Evolutionary conservation across 352 stramenopile genomes (phyloP).

Genomic region (Pythium periplocum): DNA sequence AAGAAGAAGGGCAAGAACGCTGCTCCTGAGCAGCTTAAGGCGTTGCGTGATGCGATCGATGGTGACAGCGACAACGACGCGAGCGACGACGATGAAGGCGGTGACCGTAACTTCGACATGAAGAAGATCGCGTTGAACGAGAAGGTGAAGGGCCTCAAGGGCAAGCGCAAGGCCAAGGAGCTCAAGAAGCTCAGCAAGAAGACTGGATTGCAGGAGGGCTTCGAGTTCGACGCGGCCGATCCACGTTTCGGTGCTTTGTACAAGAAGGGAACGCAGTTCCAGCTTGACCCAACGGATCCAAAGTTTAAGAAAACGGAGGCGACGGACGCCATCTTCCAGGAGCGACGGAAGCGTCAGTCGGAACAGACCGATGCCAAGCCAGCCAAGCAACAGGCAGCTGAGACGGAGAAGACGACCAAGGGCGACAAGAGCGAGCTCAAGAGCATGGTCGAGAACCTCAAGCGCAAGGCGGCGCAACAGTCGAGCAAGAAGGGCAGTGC

Average conservation of each 20-base stretch:
- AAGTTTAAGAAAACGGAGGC: slow-evolving; percentile 84
- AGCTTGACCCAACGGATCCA: slow-evolving; percentile 77
- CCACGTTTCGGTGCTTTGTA: slow-evolving; percentile 75
- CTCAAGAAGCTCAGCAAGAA: slow-evolving; percentile 65
- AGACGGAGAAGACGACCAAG: slow-evolving; percentile 13
- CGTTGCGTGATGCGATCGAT: slow-evolving; percentile 56
- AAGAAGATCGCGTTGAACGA: slow-evolving; percentile 72
- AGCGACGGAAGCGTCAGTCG: slow-evolving; percentile 56
- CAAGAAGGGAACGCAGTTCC: slow-evolving; percentile 69
- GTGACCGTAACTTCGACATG: slow-evolving; percentile 83
- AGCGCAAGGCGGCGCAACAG: slow-evolving; percentile 50
- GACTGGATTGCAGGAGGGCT: slow-evolving; percentile 63
- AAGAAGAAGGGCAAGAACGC: slow-evolving; percentile 49
- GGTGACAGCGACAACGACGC: slow-evolving; percentile 23
- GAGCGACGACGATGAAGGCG: slow-evolving; percentile 26
- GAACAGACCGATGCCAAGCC: slow-evolving; percentile 20
- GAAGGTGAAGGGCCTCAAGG: slow-evolving; percentile 71
- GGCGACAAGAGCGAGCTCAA: slow-evolving; percentile 43
- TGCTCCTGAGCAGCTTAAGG: slow-evolving; percentile 33
- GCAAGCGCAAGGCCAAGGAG: slow-evolving; percentile 75
- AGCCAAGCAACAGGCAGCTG: slow-evolving; percentile 6
- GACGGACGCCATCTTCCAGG: slow-evolving; percentile 73
- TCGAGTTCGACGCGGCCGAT: slow-evolving; percentile 70
- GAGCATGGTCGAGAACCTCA: slow-evolving; percentile 77
- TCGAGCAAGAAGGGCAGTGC: slow-evolving; percentile 29